Evolutionary conservation across 2,329 filamentous ascomycete species (phyloP).

Genomic region (Fusarium denticulatum): DNA sequence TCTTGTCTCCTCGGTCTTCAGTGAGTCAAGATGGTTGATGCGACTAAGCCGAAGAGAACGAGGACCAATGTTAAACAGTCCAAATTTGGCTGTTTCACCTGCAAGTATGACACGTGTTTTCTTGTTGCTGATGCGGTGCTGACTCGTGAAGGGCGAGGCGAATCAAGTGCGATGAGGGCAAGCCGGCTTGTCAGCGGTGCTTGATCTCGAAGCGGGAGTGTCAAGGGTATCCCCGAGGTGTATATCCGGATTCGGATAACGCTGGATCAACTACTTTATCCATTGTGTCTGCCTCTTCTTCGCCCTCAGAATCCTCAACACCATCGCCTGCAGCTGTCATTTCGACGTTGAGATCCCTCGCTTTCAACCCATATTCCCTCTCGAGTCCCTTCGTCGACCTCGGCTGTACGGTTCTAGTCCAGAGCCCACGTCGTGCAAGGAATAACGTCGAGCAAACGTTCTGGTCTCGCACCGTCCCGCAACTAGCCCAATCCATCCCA

Average conservation of each 20-base stretch:
- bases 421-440: slow-evolving; percentile 26
- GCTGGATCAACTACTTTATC: background rate
- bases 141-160: slow-evolving; percentile 20
- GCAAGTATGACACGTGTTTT: slow-evolving; percentile 29
- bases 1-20: slow-evolving; percentile 10
- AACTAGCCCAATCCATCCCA: slow-evolving; percentile 24
- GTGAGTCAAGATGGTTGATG: background rate
- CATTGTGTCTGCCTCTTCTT: background rate
- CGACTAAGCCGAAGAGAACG: slow-evolving; percentile 15
- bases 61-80: slow-evolving; percentile 39
- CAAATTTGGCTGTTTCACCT: slow-evolving; percentile 37
- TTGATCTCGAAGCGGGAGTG: slow-evolving; percentile 20
- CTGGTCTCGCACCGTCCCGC: slow-evolving; percentile 30
- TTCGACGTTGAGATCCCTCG: background rate
- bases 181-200: slow-evolving; percentile 30
- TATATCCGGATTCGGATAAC: background rate
- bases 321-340: background rate
- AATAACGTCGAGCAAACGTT: slow-evolving; percentile 23
- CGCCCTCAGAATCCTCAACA: background rate
- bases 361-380: background rate
- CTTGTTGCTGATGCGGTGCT: too few species aligned
- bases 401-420: slow-evolving; percentile 12
- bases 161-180: slow-evolving; percentile 35
- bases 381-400: slow-evolving; percentile 17
- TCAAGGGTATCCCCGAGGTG: slow-evolving; percentile 20